Percentiles rank a stretch among this genome's conserved stretches.
These are phyloP conservation scores for Pythium phragmitis DNA, from an alignment of 352 stramenopile species.

Conservation along the genomic window DNA sequence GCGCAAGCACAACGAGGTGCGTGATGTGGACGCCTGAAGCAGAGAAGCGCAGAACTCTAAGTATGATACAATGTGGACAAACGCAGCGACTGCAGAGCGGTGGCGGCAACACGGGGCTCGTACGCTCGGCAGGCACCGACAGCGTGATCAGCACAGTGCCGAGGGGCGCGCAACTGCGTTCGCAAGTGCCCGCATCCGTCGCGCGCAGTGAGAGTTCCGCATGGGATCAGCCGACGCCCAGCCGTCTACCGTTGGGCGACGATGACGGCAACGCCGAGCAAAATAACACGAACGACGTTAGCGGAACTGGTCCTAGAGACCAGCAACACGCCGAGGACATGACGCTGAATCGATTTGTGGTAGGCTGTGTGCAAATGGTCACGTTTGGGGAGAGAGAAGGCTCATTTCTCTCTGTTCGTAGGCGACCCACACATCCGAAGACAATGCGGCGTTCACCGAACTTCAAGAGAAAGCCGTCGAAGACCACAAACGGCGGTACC, in stretches of 20 bases:
- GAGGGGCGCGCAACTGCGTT: not conserved
- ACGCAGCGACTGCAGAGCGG: conserved; percentile 5
- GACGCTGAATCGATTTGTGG: conserved; percentile 76
- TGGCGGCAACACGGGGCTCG: not conserved
- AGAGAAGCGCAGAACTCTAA: not conserved
- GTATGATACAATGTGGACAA: too few relatives aligned
- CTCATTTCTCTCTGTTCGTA: conserved; percentile 3
- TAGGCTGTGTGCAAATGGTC: conserved; percentile 13
- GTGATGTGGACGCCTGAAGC: not conserved
- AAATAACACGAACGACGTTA: not conserved
- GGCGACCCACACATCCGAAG: conserved; percentile 82
- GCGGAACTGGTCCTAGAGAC: not conserved
- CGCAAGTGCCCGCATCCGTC: not conserved
- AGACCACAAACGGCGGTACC: conserved; percentile 64
- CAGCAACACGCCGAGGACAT: conserved; percentile 6
- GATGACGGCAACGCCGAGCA: conserved; percentile 5
- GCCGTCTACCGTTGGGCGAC: conserved; percentile 13
- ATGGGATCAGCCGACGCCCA: conserved; percentile 66
- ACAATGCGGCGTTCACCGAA: conserved; percentile 78
- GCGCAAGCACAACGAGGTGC: conserved; percentile 53
- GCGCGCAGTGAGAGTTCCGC: conserved; percentile 25
- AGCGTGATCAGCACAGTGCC: conserved; percentile 2
- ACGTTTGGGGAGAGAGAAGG: not conserved
- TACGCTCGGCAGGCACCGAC: not conserved
- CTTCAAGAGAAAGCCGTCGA: conserved; percentile 71